phyloP scores from a whole-genome alignment of 768 basidiomycete species.

The Boletus pseudopeckii region DNA sequence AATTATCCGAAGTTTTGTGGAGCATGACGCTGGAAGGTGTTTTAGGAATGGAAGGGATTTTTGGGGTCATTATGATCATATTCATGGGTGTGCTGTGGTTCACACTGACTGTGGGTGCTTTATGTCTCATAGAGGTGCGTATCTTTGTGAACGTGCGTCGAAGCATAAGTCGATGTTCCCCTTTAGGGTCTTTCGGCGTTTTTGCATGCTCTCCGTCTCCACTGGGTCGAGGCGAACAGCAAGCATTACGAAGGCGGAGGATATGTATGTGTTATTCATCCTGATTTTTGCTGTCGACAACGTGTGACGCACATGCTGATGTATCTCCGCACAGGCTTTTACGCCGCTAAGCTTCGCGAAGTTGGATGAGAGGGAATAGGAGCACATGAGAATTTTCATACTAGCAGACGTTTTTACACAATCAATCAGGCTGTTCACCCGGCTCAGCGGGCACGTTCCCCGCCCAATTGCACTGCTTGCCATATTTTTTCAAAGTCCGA shows the following conservation, averaged over 20 bases:
- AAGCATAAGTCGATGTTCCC: background rate
- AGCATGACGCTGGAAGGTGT: slow-evolving; percentile 71
- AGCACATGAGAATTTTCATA: slow-evolving; percentile 9
- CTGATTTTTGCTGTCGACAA: slow-evolving; percentile 15
- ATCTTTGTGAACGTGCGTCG: slow-evolving; percentile 17
- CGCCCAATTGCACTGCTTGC: background rate
- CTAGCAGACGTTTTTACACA: slow-evolving; percentile 16
- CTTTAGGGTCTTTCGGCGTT: slow-evolving; percentile 88
- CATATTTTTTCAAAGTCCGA: slow-evolving; percentile 34
- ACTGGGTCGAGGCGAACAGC: slow-evolving; percentile 98
- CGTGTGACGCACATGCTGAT: slow-evolving; percentile 29
- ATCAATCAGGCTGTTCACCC: slow-evolving; percentile 10
- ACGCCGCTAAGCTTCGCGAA: slow-evolving; percentile 46
- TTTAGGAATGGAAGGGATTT: slow-evolving; percentile 60
- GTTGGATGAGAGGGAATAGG: slow-evolving; percentile 37
- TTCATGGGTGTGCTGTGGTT: slow-evolving; percentile 77
- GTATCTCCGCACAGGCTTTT: slow-evolving; percentile 39
- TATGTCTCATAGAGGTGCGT: slow-evolving; percentile 94
- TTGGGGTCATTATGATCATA: slow-evolving; percentile 52
- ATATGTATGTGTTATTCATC: slow-evolving; percentile 57
- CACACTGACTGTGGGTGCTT: slow-evolving; percentile 62
- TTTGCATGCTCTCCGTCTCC: slow-evolving; percentile 91
- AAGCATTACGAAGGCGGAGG: slow-evolving; percentile 92
- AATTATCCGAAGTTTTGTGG: slow-evolving; percentile 94
- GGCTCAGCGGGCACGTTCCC: background rate